Base-by-base conservation (phyloP, 2,329 filamentous ascomycete genomes). In the Zymoseptoria ardabiliae region DNA sequence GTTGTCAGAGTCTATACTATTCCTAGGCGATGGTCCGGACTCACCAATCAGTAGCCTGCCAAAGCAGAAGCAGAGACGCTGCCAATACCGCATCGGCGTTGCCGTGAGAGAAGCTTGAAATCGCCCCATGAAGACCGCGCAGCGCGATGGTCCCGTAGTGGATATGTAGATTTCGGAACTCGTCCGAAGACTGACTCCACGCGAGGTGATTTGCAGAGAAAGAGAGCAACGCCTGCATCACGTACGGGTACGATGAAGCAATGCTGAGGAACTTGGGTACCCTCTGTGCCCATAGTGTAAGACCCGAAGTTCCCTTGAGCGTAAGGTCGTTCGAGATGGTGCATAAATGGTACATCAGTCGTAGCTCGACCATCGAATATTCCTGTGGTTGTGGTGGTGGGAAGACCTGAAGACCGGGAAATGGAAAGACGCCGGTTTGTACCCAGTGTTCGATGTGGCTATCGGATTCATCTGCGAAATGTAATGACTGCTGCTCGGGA, bases 1-100 rank as follows among this genome's bases (percentile, higher is more conserved):
- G 6, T 2, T 6, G 50, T 62, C 45, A 62, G 58, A 28, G 13
- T 19, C 2, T 17, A n/a, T 13, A 13, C 35, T 13, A 7, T 7
- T 45, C 4, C 6, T 13, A 2, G n/a, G 17, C n/a, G 10, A 45
- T 45, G 2, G 13, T 41, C n/a, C 9, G 19, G 11, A 78, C 87
- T 80, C 82, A 95, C 93, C 92, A 97, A 78, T 97, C 93, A 61
- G 88, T 94, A 58, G 91, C 90, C 78, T 97, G 93, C 92, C 94
- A 97, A 45, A 92, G 95, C 54, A 99, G 82, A 53, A 97, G 83
- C 51, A 97, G 85, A 23, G 93, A 97, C 30, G 92, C 90, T 23
- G 92, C 93, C 57, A 99, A 82, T 63, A 97, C 87, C 50, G 92
- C 91, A 75, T 99, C 93, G 1, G 91, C 93, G 62, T 91, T 96